Base-by-base conservation (phyloP, 805 yeast species). In the Myxozyma vanderwaltii region DNA sequence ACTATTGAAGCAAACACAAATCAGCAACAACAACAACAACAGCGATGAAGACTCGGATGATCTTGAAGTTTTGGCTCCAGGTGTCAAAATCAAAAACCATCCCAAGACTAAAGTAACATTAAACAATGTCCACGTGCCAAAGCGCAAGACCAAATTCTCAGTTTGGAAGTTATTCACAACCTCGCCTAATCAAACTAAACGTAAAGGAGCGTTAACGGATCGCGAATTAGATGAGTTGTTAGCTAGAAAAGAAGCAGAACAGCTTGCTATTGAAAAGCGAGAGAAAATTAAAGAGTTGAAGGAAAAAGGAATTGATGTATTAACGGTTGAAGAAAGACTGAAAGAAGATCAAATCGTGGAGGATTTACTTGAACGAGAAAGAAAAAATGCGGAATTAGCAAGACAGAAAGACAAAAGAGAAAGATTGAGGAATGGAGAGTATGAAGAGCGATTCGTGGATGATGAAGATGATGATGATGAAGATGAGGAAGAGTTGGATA, bases 321-420 rank as follows among this genome's bases (percentile, higher is more conserved):
- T 55, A 26, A 24, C 56, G n/a, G 41, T 35, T 2, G 64, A 62
- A 29, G 59, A 62, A 48, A 51, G 36, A 49, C n/a, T 40, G 50
- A 54, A 51, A 49, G 65, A 62, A 33, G 64, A 62, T 3, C 35
- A 45, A 33, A 35, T 60, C n/a, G 53, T 60, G 7, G 64, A 60
- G 50, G 59, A 55, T 17, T 39, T 60, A n/a, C 36, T 60, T n/a
- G 64, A 47, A 33, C 50, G 58, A 15, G 64, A 60, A 49, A 51
- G 64, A 33, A 52, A 38, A 38, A 57, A 60, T 43, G 64, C 63
- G 3, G 62, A 52, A 44, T 46, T 52, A 17, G 48, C 56, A 8
- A 35, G 58, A 43, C 29, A 26, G 56, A 40, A 43, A 40, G 59
- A 57, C 29, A 47, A 23, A 41, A 43, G 62, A 21, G 62, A 58